A percentile compares a stretch with the other conserved stretches of the same genome.
These are phyloP conservation scores for Ploettnerulaceae sp. DNA, from an alignment of 2,329 filamentous ascomycete species.

Conservation along the genomic window DNA sequence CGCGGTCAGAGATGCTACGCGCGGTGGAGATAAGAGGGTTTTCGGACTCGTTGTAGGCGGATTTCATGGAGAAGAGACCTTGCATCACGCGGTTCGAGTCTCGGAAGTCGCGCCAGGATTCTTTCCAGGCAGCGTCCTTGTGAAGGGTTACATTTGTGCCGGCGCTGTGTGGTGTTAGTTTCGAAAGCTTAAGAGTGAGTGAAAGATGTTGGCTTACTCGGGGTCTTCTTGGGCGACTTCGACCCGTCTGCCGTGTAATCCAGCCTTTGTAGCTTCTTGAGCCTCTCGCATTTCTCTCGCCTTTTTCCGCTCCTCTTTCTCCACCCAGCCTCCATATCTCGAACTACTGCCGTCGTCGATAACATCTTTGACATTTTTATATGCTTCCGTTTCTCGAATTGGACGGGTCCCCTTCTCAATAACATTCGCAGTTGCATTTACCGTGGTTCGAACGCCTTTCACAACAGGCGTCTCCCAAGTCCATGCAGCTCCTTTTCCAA, in stretches of 20 bases:
- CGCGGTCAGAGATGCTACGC: slow-evolving; percentile 85
- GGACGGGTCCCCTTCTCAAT: slow-evolving; percentile 94
- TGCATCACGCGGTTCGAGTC: slow-evolving; percentile 87
- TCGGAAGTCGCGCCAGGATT: slow-evolving; percentile 94
- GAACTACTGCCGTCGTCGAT: slow-evolving; percentile 97
- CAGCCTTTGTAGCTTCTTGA: slow-evolving; percentile 44
- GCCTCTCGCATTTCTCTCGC: slow-evolving; percentile 71
- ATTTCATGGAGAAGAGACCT: slow-evolving; percentile 79
- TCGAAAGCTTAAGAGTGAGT: slow-evolving; percentile 26
- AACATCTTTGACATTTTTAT: slow-evolving; percentile 88
- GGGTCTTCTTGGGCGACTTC: slow-evolving; percentile 78
- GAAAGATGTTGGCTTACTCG: slow-evolving; percentile 63
- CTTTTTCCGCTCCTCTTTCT: slow-evolving; percentile 88
- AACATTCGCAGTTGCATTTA: slow-evolving; percentile 77
- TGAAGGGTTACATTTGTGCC: slow-evolving; percentile 92
- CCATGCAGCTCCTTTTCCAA: slow-evolving; percentile 90
- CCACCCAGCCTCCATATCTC: slow-evolving; percentile 91
- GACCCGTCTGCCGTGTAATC: slow-evolving; percentile 37
- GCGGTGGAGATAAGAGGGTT: slow-evolving; percentile 89
- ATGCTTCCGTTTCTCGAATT: slow-evolving; percentile 89
- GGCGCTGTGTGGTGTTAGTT: slow-evolving; percentile 57
- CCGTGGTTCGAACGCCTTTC: slow-evolving; percentile 83
- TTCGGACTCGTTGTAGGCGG: slow-evolving; percentile 90
- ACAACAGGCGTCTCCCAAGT: slow-evolving; percentile 95
- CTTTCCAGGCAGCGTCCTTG: slow-evolving; percentile 96